A percentile compares a stretch with the other conserved stretches of the same genome.
Conservation (phyloP, 2,329 filamentous ascomycete genomes). For the Colletotrichum falcatum region DNA sequence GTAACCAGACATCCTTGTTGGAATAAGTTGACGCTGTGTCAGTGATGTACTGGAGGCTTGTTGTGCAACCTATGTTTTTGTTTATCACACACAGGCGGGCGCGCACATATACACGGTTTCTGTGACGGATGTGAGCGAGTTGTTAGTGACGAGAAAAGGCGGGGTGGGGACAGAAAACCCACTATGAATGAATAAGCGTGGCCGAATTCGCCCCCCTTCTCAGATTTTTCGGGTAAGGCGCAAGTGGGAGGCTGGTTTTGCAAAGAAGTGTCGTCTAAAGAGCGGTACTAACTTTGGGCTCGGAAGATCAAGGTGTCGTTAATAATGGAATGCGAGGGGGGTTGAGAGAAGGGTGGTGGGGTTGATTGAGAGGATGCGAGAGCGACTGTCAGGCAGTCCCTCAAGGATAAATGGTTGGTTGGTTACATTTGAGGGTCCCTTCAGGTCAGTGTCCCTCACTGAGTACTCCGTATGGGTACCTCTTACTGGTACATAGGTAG, state of each 20-base stretch:
- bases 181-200: constrained; percentile 22
- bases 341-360: constrained; percentile 17
- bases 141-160: constrained; percentile 9
- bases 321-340: constrained; percentile 21
- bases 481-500: constrained; percentile 1
- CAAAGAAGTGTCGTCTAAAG: neutral
- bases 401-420: constrained; percentile 2
- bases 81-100: neutral
- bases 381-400: neutral
- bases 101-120: neutral
- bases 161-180: constrained; percentile 29
- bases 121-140: constrained; percentile 30
- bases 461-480: no score
- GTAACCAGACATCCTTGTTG: constrained; percentile 48
- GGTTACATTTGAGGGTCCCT: constrained; percentile 4
- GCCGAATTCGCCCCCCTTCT: neutral
- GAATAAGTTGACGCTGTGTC: neutral
- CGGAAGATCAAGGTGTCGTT: constrained; percentile 25
- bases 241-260: neutral
- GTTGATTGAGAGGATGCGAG: constrained; percentile 22
- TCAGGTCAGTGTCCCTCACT: constrained; percentile 6
- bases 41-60: neutral
- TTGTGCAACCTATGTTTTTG: constrained; percentile 10
- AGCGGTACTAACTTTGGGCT: constrained; percentile 10
- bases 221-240: neutral